phyloP scores from a whole-genome alignment of 192 early-diverging fungal species.

The Rhizophagus prolifer region DNA sequence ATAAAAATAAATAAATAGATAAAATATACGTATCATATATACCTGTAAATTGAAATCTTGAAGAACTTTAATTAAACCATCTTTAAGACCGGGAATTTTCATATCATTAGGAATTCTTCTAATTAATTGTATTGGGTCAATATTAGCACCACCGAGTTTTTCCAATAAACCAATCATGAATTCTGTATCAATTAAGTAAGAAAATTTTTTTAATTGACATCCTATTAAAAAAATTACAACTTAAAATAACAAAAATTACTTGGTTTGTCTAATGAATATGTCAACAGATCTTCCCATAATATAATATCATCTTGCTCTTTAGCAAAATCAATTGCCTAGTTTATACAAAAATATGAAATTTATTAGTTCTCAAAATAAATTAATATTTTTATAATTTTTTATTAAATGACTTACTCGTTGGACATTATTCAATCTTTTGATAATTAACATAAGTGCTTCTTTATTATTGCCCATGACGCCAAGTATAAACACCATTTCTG shows the following conservation, averaged over 20 bases:
- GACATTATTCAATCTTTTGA: conserved; percentile 86
- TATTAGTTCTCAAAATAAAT: background rate
- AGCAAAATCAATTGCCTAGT: conserved; percentile 93
- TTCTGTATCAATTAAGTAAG: conserved; percentile 37
- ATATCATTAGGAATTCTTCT: conserved; percentile 77
- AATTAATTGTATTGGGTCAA: conserved; percentile 82
- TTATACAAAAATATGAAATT: background rate
- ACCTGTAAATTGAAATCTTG: conserved; percentile 90
- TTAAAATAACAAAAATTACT: conserved; percentile 42
- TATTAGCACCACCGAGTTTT: conserved; percentile 77
- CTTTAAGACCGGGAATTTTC: conserved; percentile 77
- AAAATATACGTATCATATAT: too few relatives aligned
- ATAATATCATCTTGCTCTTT: conserved; percentile 95
- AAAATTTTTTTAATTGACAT: background rate
- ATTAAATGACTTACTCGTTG: conserved; percentile 58
- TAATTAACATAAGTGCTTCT: conserved; percentile 89
- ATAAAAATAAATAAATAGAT: too few relatives aligned
- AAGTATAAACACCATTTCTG: conserved; percentile 96
- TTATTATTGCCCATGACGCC: conserved; percentile 98
- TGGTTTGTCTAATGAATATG: conserved; percentile 94
- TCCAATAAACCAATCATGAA: conserved; percentile 93
- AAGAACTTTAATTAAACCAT: conserved; percentile 83
- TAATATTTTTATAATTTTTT: conserved; percentile 9
- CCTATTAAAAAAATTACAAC: background rate
- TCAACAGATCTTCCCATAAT: conserved; percentile 94